These are phyloP conservation scores for Podospora sp. DNA, from an alignment of 495 filamentous ascomycete genomes.

Conservation along the genomic window DNA sequence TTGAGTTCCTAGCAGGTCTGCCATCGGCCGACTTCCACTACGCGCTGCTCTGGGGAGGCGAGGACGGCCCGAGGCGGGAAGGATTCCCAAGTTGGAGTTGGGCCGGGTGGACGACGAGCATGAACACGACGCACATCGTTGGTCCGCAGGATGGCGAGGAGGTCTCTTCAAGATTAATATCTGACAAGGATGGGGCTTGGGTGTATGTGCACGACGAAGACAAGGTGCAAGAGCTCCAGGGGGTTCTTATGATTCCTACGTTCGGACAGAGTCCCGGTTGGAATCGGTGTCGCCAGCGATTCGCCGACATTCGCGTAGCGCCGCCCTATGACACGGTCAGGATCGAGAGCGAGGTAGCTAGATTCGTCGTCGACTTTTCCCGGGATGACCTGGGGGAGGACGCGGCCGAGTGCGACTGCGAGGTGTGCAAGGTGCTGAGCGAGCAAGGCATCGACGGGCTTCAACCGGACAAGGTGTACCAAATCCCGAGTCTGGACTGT, in stretches of 20 bases:
- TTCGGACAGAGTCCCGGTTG: not conserved
- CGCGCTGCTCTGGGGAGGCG: not conserved
- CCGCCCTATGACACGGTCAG: not conserved
- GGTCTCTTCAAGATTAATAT: not conserved
- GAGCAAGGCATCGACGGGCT: not conserved
- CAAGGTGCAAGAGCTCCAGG: not conserved
- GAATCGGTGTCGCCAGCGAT: not conserved
- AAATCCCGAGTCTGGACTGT: not conserved
- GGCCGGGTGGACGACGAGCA: not conserved
- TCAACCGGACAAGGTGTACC: not conserved
- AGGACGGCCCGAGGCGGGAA: not conserved
- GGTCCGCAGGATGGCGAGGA: not conserved
- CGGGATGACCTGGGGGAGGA: too few relatives aligned
- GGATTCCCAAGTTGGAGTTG: slow-evolving; percentile 6
- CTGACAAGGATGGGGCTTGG: not conserved
- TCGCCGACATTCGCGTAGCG: not conserved
- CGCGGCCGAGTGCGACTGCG: not conserved
- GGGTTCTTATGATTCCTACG: not conserved
- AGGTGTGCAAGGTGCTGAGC: not conserved
- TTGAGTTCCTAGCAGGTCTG: not conserved
- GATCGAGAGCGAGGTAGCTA: not conserved
- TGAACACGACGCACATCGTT: not conserved
- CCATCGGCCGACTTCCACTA: slow-evolving; percentile 6
- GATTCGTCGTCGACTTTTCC: not conserved
- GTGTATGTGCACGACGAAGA: not conserved